Conservation (phyloP, 495 filamentous ascomycete species). For the Podospora pseudoanserina region DNA sequence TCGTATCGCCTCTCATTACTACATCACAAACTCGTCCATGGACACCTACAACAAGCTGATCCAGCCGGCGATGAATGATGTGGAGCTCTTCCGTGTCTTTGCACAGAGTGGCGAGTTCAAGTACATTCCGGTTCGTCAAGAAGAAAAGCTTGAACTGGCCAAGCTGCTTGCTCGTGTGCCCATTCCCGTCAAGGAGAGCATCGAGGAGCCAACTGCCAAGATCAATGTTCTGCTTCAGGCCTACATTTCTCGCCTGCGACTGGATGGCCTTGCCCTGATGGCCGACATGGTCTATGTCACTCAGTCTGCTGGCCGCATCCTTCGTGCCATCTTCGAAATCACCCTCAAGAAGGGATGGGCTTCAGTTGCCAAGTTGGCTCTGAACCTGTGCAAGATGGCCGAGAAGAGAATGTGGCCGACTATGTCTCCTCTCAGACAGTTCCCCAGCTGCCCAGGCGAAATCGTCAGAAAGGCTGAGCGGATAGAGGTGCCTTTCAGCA, state of each 20-base stretch:
- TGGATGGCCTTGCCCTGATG: slow-evolving; percentile 94
- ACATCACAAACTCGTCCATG: slow-evolving; percentile 96
- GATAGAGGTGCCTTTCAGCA: slow-evolving; percentile 90
- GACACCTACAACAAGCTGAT: slow-evolving; percentile 92
- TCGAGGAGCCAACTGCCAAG: slow-evolving; percentile 95
- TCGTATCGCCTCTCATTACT: slow-evolving; percentile 94
- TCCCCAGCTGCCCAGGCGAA: slow-evolving; percentile 74
- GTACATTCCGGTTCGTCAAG: slow-evolving; percentile 95
- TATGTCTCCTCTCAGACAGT: slow-evolving; percentile 93
- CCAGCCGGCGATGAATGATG: slow-evolving; percentile 82
- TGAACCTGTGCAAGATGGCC: slow-evolving; percentile 98
- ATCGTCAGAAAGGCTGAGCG: slow-evolving; percentile 88
- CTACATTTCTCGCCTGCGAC: slow-evolving; percentile 89
- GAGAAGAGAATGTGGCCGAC: slow-evolving; percentile 99
- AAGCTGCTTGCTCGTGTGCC: slow-evolving; percentile 88
- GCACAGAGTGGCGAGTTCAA: slow-evolving; percentile 97
- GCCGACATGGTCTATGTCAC: slow-evolving; percentile 98
- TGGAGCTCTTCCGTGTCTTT: slow-evolving; percentile 97
- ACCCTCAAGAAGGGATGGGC: slow-evolving; percentile 95
- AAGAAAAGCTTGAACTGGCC: slow-evolving; percentile 93
- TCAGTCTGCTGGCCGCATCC: slow-evolving; percentile 92
- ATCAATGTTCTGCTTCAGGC: slow-evolving; percentile 99
- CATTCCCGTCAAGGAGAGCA: slow-evolving; percentile 93
- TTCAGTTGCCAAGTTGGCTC: slow-evolving; percentile 83
- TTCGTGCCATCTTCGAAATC: slow-evolving; percentile 95